These are phyloP conservation scores for Chrysochromulina parva DNA, from an alignment of 78 protist species.

Conservation along the genomic window DNA sequence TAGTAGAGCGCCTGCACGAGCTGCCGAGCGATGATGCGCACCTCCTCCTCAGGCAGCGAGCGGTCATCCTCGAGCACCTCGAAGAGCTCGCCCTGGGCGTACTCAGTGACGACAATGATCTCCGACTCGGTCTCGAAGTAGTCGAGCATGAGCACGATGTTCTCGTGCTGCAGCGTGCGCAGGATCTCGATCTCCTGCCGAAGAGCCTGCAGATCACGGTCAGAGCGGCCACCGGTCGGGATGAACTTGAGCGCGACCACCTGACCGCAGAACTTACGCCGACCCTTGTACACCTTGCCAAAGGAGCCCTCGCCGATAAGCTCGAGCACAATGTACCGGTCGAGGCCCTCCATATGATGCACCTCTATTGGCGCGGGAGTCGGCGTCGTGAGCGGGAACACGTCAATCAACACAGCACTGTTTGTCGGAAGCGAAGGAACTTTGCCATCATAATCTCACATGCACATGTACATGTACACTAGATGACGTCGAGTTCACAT, in stretches of 20 bases:
- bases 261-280: constrained; percentile 67
- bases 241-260: constrained; percentile 84
- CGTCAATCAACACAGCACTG: no score
- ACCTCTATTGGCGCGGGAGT: no score
- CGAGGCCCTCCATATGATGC: background rate
- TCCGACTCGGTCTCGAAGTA: constrained; percentile 73
- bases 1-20: constrained; percentile 70
- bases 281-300: constrained; percentile 71
- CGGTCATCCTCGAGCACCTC: constrained; percentile 74
- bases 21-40: background rate
- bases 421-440: no score
- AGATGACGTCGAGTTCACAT: no score
- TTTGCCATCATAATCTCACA: no score
- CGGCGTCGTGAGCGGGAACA: no score
- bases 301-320: constrained; percentile 88
- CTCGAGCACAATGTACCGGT: constrained; percentile 38
- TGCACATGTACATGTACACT: no score
- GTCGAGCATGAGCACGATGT: constrained; percentile 81
- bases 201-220: constrained; percentile 63
- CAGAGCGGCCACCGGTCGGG: constrained; percentile 71
- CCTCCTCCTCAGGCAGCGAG: constrained; percentile 63
- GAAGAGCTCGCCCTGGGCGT: constrained; percentile 75
- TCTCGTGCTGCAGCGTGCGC: constrained; percentile 65
- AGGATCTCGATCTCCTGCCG: constrained; percentile 80
- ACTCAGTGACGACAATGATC: constrained; percentile 80